These are phyloP conservation scores for Cordyceps sp. DNA, from an alignment of 2,329 filamentous ascomycete species.

Conservation along the genomic window DNA sequence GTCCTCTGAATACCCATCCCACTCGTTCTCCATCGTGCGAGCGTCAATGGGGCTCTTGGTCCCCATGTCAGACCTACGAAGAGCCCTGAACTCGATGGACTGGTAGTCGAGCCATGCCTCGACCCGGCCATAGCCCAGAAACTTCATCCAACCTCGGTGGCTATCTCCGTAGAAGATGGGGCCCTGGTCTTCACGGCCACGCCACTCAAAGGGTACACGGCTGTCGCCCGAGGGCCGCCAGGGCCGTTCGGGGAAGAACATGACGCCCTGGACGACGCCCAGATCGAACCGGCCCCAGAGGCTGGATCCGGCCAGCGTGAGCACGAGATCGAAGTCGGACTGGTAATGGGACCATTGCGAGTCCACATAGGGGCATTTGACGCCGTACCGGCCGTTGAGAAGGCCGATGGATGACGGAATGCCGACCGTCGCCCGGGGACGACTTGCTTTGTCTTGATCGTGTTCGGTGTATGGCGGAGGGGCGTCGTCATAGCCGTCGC, in stretches of 20 bases:
- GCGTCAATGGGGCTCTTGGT: conserved; percentile 14
- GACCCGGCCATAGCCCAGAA: conserved; percentile 19
- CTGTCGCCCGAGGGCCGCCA: conserved; percentile 11
- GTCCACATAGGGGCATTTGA: conserved; percentile 13
- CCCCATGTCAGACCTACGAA: conserved; percentile 9
- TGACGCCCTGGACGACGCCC: conserved; percentile 21
- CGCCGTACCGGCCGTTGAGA: conserved; percentile 27
- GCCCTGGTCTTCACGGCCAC: conserved; percentile 15
- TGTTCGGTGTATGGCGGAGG: conserved; percentile 7
- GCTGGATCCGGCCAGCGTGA: conserved; percentile 19
- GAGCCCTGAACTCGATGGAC: conserved; percentile 11
- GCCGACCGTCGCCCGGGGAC: neutral
- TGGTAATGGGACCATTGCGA: conserved; percentile 9
- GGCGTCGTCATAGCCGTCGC: conserved; percentile 1
- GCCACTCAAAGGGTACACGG: conserved; percentile 17
- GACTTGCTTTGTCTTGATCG: neutral
- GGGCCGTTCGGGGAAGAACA: conserved; percentile 21
- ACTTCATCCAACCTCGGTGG: conserved; percentile 16
- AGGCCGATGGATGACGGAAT: conserved; percentile 14
- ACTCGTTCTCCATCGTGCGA: conserved; percentile 10
- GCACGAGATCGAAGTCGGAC: conserved; percentile 15
- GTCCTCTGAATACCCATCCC: conserved; percentile 12
- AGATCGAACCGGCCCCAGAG: conserved; percentile 31
- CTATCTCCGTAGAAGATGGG: conserved; percentile 10
- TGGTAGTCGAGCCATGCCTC: conserved; percentile 13